phyloP scores from a whole-genome alignment of 805 yeast genomes.

The Nakazawaea holstii region DNA sequence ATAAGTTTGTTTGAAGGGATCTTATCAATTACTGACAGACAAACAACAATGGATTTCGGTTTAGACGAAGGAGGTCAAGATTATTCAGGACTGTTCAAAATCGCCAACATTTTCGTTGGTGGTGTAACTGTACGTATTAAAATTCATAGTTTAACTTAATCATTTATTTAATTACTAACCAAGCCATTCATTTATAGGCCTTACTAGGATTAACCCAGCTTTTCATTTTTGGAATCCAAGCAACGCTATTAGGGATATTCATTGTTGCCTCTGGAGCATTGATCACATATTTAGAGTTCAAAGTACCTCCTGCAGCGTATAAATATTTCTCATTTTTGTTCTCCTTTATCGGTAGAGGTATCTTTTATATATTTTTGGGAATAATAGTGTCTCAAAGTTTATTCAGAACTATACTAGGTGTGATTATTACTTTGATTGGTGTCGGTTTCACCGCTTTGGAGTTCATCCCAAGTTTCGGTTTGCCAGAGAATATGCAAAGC shows the following conservation, averaged over 20 bases:
- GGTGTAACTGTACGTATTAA: slow-evolving; percentile 39
- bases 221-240: slow-evolving; percentile 27
- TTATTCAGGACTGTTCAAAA: slow-evolving; percentile 39
- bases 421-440: slow-evolving; percentile 58
- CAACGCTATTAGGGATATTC: slow-evolving; percentile 56
- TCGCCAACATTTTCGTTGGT: slow-evolving; percentile 52
- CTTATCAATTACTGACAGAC: too few relatives aligned
- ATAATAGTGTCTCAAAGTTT: slow-evolving; percentile 41
- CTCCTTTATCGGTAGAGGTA: slow-evolving; percentile 72
- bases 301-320: slow-evolving; percentile 54
- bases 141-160: background rate
- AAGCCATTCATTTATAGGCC: slow-evolving; percentile 23
- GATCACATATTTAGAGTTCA: slow-evolving; percentile 42
- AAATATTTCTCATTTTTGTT: slow-evolving; percentile 63
- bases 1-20: too few relatives aligned
- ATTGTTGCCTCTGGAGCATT: slow-evolving; percentile 48
- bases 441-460: slow-evolving; percentile 56
- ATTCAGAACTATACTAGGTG: slow-evolving; percentile 52
- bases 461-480: slow-evolving; percentile 66
- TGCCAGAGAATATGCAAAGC: slow-evolving; percentile 76
- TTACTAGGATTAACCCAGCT: slow-evolving; percentile 45
- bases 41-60: slow-evolving; percentile 37
- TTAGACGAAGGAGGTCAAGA: slow-evolving; percentile 33
- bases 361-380: slow-evolving; percentile 49
- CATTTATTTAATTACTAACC: background rate